phyloP scores from a whole-genome alignment of 768 basidiomycete species.

The Termitomyces sp. region DNA sequence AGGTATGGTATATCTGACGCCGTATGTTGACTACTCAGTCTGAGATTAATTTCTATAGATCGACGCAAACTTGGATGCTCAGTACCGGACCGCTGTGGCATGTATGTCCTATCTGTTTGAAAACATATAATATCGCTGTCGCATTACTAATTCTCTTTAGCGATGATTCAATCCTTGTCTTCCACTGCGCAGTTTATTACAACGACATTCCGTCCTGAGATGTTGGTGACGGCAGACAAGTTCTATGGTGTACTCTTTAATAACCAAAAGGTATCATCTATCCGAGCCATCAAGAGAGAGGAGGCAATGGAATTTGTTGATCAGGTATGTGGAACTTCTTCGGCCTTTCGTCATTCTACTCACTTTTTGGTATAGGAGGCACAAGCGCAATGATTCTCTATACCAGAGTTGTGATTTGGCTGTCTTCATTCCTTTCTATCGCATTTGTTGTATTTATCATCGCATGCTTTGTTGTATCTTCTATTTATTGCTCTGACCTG shows the following conservation, averaged over 20 bases:
- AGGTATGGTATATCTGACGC: conserved; percentile 39
- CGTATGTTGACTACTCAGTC: background rate
- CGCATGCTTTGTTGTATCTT: background rate
- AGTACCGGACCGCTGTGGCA: conserved; percentile 96
- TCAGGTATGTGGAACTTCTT: conserved; percentile 37
- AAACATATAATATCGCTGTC: background rate
- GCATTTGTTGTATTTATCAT: background rate
- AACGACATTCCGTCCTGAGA: conserved; percentile 97
- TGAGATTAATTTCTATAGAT: conserved; percentile 45
- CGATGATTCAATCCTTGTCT: conserved; percentile 92
- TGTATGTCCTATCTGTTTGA: conserved; percentile 47
- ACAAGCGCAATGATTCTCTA: background rate
- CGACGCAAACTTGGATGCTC: conserved; percentile 96
- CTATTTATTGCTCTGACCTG: background rate
- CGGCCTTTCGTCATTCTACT: background rate
- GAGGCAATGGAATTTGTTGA: conserved; percentile 96
- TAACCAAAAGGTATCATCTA: conserved; percentile 91
- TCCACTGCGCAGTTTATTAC: conserved; percentile 93
- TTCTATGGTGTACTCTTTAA: conserved; percentile 98
- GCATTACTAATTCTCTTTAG: conserved; percentile 28
- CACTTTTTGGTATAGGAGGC: background rate
- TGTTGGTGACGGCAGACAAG: conserved; percentile 93
- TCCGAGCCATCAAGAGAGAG: conserved; percentile 81
- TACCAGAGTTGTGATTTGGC: background rate
- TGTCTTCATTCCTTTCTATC: background rate